Percentiles rank a stretch among this genome's conserved stretches.
Evolutionary conservation across 2,329 filamentous ascomycete genomes (phyloP).

Genomic region (Fusarium liriodendri): DNA sequence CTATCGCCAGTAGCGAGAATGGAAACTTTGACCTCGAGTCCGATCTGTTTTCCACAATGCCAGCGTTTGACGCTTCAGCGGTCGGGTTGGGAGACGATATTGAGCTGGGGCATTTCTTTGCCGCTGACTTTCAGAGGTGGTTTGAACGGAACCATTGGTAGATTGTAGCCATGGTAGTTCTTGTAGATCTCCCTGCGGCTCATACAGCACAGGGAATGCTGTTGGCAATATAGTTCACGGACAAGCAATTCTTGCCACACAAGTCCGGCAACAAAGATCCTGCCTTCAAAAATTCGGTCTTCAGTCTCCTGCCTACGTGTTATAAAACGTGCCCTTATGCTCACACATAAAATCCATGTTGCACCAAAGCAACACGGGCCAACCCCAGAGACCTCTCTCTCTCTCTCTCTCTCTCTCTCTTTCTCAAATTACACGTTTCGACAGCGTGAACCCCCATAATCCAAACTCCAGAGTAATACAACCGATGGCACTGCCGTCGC

Average conservation of each 20-base stretch:
- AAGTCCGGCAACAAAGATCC: neutral
- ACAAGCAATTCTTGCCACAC: neutral
- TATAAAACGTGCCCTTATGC: neutral
- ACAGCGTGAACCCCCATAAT: neutral
- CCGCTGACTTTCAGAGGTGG: neutral
- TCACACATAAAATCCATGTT: neutral
- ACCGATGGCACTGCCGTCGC: neutral
- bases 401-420: neutral
- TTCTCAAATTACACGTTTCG: neutral
- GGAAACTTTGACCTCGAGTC: neutral
- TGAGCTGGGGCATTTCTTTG: slow-evolving; percentile 1
- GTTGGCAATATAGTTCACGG: too few species aligned
- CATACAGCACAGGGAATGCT: too few species aligned
- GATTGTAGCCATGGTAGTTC: neutral
- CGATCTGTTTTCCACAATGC: neutral
- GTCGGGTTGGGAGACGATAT: neutral
- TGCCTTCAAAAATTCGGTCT: too few species aligned
- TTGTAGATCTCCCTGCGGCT: neutral
- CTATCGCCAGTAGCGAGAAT: neutral
- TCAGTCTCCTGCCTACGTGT: neutral
- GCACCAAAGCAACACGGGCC: neutral
- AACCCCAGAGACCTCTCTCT: neutral
- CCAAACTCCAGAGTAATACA: neutral
- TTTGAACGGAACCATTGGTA: neutral
- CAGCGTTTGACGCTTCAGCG: neutral